Evolutionary conservation across 139 green algal genomes (phyloP).

Genomic region (Picochlorum sp.): DNA sequence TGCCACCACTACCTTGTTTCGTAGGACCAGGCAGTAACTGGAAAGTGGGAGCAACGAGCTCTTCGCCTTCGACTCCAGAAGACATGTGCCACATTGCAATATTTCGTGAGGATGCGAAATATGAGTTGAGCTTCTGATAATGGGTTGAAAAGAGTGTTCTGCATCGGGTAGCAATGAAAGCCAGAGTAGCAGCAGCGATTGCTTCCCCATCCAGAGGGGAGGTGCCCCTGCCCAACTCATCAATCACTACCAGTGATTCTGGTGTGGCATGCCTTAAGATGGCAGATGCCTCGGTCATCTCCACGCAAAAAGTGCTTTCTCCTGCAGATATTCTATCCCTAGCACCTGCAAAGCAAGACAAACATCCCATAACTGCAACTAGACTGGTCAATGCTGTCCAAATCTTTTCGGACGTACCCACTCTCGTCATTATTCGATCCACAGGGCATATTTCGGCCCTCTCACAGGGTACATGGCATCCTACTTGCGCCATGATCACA

Average conservation of each 20-base stretch:
- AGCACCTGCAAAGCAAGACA: too few relatives aligned
- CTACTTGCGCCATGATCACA: slow-evolving; percentile 38
- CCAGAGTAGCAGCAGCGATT: slow-evolving; percentile 50
- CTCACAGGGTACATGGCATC: slow-evolving; percentile 30
- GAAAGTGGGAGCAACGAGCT: slow-evolving; percentile 16
- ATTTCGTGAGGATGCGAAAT: background rate
- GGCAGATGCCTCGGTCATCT: slow-evolving; percentile 40
- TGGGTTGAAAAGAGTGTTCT: slow-evolving; percentile 84
- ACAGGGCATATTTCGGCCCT: slow-evolving; percentile 9
- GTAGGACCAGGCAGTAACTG: slow-evolving; percentile 16
- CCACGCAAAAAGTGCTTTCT: slow-evolving; percentile 44
- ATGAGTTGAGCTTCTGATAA: slow-evolving; percentile 64
- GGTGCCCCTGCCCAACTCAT: slow-evolving; percentile 68
- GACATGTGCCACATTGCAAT: slow-evolving; percentile 37
- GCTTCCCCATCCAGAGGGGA: slow-evolving; percentile 50
- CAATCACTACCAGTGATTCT: slow-evolving; percentile 44
- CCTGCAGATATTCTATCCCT: slow-evolving; percentile 37
- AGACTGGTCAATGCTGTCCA: background rate
- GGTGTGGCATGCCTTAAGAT: slow-evolving; percentile 23
- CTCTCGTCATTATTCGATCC: slow-evolving; percentile 39
- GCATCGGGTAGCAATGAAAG: slow-evolving; percentile 8
- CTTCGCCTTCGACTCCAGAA: background rate
- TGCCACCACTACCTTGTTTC: slow-evolving; percentile 31
- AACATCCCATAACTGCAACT: slow-evolving; percentile 9
- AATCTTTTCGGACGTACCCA: too few relatives aligned